phyloP scores from a whole-genome alignment of 352 stramenopile genomes.

The Pythium myriotylum region DNA sequence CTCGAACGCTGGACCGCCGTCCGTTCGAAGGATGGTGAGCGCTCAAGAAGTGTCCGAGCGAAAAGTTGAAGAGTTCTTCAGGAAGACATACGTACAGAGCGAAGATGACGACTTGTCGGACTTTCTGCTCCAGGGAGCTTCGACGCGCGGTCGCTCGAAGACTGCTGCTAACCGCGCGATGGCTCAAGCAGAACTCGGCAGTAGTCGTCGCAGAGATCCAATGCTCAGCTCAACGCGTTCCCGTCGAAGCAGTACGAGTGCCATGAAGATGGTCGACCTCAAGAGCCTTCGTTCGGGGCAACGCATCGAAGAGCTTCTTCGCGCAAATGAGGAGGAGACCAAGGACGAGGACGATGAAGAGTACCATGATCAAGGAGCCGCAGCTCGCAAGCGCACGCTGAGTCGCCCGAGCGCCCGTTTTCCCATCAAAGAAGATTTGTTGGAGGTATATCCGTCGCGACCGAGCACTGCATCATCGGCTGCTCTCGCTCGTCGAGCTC shows the following conservation, averaged over 20 bases:
- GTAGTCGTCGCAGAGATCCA: not conserved
- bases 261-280: slow-evolving; percentile 20
- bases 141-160: slow-evolving; percentile 12
- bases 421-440: slow-evolving; percentile 28
- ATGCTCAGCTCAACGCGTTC: not conserved
- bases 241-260: slow-evolving; percentile 24
- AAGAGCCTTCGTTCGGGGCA: slow-evolving; percentile 12
- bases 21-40: slow-evolving; percentile 37
- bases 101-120: slow-evolving; percentile 31
- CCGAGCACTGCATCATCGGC: slow-evolving; percentile 14
- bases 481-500: slow-evolving; percentile 13
- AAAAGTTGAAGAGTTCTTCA: slow-evolving; percentile 58
- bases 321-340: slow-evolving; percentile 24
- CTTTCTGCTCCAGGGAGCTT: slow-evolving; percentile 8
- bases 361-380: not conserved
- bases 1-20: slow-evolving; percentile 21
- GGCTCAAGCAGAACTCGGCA: not conserved
- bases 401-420: slow-evolving; percentile 17
- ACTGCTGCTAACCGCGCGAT: slow-evolving; percentile 14
- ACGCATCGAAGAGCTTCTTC: slow-evolving; percentile 22
- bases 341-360: slow-evolving; percentile 16
- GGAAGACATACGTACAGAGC: slow-evolving; percentile 31
- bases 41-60: slow-evolving; percentile 41
- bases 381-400: slow-evolving; percentile 8
- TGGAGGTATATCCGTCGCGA: slow-evolving; percentile 21